Percentiles rank a stretch among this genome's conserved stretches.
phyloP scores from a whole-genome alignment of 768 basidiomycete genomes.

The Tricholoma terreum region DNA sequence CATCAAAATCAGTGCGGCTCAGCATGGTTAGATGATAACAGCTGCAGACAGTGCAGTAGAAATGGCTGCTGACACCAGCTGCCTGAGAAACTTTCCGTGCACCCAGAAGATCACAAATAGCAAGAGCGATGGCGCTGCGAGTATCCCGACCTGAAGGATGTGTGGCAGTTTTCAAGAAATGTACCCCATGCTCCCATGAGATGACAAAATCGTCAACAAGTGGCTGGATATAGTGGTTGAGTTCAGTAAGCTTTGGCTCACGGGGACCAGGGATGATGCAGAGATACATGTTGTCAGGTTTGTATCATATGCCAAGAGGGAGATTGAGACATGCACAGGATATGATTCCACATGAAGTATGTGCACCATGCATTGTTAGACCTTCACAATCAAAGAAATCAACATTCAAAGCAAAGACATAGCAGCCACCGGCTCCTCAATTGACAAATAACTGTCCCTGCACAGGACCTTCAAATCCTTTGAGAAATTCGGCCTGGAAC shows the following conservation, averaged over 20 bases:
- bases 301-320: background rate
- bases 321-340: conserved; percentile 2
- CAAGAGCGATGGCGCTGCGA: background rate
- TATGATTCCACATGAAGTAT: background rate
- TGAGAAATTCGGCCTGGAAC: background rate
- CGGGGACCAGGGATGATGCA: conserved; percentile 1
- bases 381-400: background rate
- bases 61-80: conserved; percentile 10
- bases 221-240: conserved; percentile 1
- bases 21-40: conserved; percentile 5
- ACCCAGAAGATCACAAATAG: conserved; percentile 19
- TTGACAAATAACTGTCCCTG: background rate
- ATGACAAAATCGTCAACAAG: background rate
- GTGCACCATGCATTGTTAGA: background rate
- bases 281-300: conserved; percentile 2
- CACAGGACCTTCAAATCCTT: background rate
- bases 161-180: background rate
- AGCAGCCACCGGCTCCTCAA: background rate
- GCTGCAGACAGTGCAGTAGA: conserved; percentile 29
- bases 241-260: background rate
- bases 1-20: conserved; percentile 21
- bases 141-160: background rate
- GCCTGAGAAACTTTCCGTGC: conserved; percentile 26
- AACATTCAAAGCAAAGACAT: background rate
- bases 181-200: background rate